Evolutionary conservation across 768 basidiomycete species (phyloP), one percentile per base, ranked within the genome.

Genomic region (Rhizopogon rudus): DNA sequence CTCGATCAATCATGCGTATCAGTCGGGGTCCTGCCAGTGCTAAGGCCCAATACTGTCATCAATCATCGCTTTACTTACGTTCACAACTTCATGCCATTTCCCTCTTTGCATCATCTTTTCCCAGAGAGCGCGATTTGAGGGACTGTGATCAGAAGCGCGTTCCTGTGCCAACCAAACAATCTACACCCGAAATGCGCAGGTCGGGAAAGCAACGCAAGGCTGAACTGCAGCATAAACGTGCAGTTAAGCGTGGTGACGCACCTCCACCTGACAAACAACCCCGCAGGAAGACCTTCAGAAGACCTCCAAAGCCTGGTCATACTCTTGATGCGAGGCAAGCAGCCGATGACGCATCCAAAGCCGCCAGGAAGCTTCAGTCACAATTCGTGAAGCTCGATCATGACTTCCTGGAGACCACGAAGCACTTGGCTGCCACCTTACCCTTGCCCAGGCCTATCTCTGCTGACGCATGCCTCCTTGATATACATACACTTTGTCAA

Each of bases 201-300:
- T 88, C 86, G 0, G 78, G 77, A 40, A 88, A 84, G 54, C 77
- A 87, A 63, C 85, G 84, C 60, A 91, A 87, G 58, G 84, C 81
- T 2, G 81, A 89, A 55, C 77, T 85, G 7, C 83, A 91, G 66
- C 78, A 84, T 48, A 91, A 90, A 63, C 86, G 93, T 22, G 93
- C 93, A 4, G 71, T 88, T 33, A 95, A 95, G 68, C 85, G 92
- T 33, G 93, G 90, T 4, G 90, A 91, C 59, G 68, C 75, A 3
- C 64, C 65, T 5, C 65, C 66, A 17, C 71, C 77, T 13, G 58
- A 75, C 22, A 61, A 75, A 46, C 73, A 77, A 41, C 64, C 71
- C 1, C 67, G 57, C 46, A 33, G 29, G 44, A 65, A 50, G 20
- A 59, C 53, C 31, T 42, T 41, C 2, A 40, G 28, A 17, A 9